Base-by-base conservation (phyloP, 805 yeast species). In the Kodamaea leandrae region DNA sequence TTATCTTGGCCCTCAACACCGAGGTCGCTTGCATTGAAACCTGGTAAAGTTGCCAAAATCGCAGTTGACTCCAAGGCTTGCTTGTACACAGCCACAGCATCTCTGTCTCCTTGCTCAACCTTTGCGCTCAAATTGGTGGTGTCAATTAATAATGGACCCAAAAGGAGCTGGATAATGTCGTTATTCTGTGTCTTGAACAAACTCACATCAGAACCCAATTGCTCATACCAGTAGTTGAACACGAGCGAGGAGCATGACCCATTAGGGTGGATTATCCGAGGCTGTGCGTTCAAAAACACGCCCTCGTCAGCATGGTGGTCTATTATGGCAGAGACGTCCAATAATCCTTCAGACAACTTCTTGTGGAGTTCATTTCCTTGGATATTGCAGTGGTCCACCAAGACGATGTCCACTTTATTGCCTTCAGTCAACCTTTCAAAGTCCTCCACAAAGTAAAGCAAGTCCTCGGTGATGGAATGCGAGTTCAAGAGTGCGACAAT, bases 261-360 rank as follows among this genome's bases (percentile, higher is more conserved):
- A 35, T 77, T 64, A 2, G 70, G 63, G 32, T 65, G 60, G 33
- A 90, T 69, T 2, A 83, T 62, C 40, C 93, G 63, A 0, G 96
- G 96, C 1, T 39, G 39, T 0, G 80, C 80, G 32, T 76, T 66
- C 13, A 49, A 26, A 48, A 68, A 78, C 6, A 63, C 59, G 0
- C 64, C 64, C 47, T 82, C 84, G 52, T 90, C 96, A 13, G 73
- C 83, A 57, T 91, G 99, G 57, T 91, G 99, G 57, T 91, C 99
- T 18, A 93, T 77, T 5, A 93, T 78, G 0, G 81, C 82, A 1
- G 61, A 60, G 0, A 84, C 79, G 4, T 59, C 51, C 4, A 60
- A 37, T 6, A 48, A 44, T 3, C 54, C 49, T 3, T 55, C 40
- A 9, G 65, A 51, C 33, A 57, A 57, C 6, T 54, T 44, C 13